Evolutionary conservation across 805 yeast genomes (phyloP).

Genomic region (Yamadazyma phyllophila): DNA sequence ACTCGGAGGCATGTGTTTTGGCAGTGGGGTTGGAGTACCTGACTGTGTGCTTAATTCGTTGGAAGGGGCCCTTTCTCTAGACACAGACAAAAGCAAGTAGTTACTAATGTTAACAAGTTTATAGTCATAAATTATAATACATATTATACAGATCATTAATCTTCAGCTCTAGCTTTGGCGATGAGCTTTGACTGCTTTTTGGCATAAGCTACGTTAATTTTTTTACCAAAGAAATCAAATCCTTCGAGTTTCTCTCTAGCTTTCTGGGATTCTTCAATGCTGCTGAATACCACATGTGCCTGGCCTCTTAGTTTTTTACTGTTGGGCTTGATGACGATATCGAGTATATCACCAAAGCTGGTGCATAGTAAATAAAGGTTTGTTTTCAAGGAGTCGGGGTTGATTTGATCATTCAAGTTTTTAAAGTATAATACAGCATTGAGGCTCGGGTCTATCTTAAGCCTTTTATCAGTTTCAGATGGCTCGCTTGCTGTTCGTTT

Average conservation of each 20-base stretch:
- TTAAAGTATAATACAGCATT: slow-evolving; percentile 54
- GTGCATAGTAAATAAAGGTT: slow-evolving; percentile 58
- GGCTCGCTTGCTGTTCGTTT: slow-evolving; percentile 3
- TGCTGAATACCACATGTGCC: slow-evolving; percentile 58
- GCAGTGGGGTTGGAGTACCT: slow-evolving; percentile 84
- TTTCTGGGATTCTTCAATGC: slow-evolving; percentile 46
- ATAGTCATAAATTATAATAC: neutral
- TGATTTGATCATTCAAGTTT: slow-evolving; percentile 59
- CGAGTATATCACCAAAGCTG: slow-evolving; percentile 63
- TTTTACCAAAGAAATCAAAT: slow-evolving; percentile 52
- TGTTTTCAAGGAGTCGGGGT: slow-evolving; percentile 43
- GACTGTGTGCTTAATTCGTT: slow-evolving; percentile 73
- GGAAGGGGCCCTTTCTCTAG: slow-evolving; percentile 37
- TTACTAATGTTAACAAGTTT: neutral
- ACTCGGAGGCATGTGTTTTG: slow-evolving; percentile 75
- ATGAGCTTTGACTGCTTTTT: slow-evolving; percentile 25
- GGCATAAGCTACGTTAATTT: slow-evolving; percentile 42
- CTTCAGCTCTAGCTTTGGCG: neutral
- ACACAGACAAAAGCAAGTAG: too few species aligned
- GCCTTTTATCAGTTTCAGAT: neutral
- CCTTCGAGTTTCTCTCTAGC: slow-evolving; percentile 51
- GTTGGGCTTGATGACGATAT: slow-evolving; percentile 39
- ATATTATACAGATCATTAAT: neutral
- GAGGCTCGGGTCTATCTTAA: slow-evolving; percentile 3
- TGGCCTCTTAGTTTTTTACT: slow-evolving; percentile 56